Base-by-base conservation (phyloP, 441 rosid genomes). In the Croton setiger region DNA sequence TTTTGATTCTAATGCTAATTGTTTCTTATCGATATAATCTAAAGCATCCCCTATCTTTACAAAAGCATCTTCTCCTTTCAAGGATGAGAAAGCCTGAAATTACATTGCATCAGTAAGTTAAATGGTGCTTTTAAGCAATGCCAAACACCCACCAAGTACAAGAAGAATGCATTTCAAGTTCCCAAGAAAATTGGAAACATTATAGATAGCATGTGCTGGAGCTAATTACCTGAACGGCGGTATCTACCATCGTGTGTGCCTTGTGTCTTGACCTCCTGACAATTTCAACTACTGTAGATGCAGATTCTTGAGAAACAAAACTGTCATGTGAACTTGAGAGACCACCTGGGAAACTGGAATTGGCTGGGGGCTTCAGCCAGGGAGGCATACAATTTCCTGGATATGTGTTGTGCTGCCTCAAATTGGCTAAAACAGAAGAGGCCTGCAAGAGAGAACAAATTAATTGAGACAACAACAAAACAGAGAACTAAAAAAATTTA, bases 181-280 rank as follows among this genome's bases (percentile, higher is more conserved):
- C 39, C 17, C 21, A 9, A 41, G 14, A 4, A 41, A 23, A 37
- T 15, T 8, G 12, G 36, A 23, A 4, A 31, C 63, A 67, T 44
- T 33, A 23, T 5, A 2, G 13, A 41, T 14, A 21, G 67, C 15
- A 51, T 12, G 27, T 18, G 14, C 35, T 20, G 21, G 47, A 31
- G 37, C 53, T 23, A 54, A 17, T 62, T 78, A 96, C 98, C 96
- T 88, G 89, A 33, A 91, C 78, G 74, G 96, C 98, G 65, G 84
- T 85, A 82, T 91, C 92, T 60, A 96, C 89, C 99, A 96, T 93
- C 61, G 82, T 60, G 58, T 74, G 83, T 51, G 98, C 99, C 84
- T 79, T 83, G 63, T 73, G 41, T 75, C 84, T 88, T 55, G 98
- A 96, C 63, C 82, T 82, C 55, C 81, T 78, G 31, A 96, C 86